Conservation (phyloP, 345 rosid species). For the Toxicodendron radicans region DNA sequence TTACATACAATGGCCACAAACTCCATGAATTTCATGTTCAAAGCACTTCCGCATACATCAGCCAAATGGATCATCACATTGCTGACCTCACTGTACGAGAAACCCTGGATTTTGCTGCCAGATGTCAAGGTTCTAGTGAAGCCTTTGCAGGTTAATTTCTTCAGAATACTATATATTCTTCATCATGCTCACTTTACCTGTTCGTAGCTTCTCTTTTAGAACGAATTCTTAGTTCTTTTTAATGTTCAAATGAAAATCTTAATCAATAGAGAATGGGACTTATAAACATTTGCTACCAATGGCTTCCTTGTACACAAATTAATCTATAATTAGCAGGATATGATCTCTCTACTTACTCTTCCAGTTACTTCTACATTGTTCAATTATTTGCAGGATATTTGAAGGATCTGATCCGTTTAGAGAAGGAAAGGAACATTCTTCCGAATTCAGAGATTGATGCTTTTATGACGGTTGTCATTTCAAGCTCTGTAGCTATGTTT, state of each 20-base stretch:
- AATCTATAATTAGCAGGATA: too few species aligned
- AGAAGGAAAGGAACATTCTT: constrained; percentile 63
- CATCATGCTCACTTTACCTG: too few species aligned
- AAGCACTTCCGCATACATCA: constrained; percentile 87
- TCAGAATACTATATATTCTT: too few species aligned
- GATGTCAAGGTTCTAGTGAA: constrained; percentile 87
- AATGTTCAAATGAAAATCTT: too few species aligned
- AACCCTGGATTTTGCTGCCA: constrained; percentile 90
- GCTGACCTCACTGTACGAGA: constrained; percentile 93
- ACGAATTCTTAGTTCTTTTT: too few species aligned
- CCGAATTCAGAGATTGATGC: constrained; percentile 90
- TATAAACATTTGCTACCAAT: too few species aligned
- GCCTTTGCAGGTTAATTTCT: constrained; percentile 61
- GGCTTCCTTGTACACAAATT: too few species aligned
- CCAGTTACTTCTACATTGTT: too few species aligned
- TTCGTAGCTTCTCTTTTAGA: too few species aligned
- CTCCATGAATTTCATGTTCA: constrained; percentile 67
- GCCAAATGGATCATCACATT: constrained; percentile 88
- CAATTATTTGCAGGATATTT: constrained; percentile 42
- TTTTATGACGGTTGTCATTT: constrained; percentile 75
- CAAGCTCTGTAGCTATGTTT: not conserved
- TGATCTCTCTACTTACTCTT: too few species aligned
- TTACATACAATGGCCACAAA: constrained; percentile 76
- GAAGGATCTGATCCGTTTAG: constrained; percentile 64
- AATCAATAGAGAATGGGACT: too few species aligned